A percentile compares a stretch with the other conserved stretches of the same genome.
Evolutionary conservation across 2,329 filamentous ascomycete species (phyloP).

Genomic region (Trichoderma gracile): DNA sequence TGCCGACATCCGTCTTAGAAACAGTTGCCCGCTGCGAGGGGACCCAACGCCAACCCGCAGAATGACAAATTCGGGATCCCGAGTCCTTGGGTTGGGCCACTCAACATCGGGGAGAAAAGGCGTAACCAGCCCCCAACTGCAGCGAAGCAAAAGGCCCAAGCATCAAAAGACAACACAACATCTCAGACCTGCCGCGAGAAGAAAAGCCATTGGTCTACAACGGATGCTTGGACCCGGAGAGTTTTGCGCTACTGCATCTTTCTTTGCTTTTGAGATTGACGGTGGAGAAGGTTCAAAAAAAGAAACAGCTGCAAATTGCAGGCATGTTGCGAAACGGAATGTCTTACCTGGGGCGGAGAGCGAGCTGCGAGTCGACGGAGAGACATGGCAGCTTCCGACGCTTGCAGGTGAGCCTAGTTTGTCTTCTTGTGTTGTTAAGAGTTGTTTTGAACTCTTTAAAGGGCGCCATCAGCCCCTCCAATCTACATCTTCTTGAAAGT

Average conservation of each 20-base stretch:
- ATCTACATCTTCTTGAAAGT: not conserved
- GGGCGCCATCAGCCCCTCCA: not conserved
- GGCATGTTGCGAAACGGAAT: conserved; percentile 10
- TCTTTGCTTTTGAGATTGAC: conserved; percentile 9
- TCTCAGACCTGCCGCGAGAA: not conserved
- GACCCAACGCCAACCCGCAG: not conserved
- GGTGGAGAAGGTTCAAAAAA: not conserved
- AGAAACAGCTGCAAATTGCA: conserved; percentile 7
- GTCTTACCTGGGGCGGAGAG: conserved; percentile 8
- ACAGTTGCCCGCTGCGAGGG: not conserved
- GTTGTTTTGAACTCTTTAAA: not conserved
- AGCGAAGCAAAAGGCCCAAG: not conserved
- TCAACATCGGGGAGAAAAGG: not conserved
- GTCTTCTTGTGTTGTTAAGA: not conserved
- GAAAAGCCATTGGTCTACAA: not conserved
- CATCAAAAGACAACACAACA: not conserved
- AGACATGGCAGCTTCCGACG: not conserved
- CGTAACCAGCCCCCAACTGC: not conserved
- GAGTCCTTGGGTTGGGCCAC: not conserved
- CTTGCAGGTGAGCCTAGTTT: not conserved
- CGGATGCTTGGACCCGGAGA: not conserved
- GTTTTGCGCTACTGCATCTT: conserved; percentile 8
- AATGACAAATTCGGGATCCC: conserved; percentile 16
- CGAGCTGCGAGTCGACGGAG: not conserved
- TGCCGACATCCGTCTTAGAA: not conserved